Percentiles rank a stretch among this genome's conserved stretches.
Evolutionary conservation across 1,139 yeast species (phyloP).

Genomic region (Maudiozyma humilis): DNA sequence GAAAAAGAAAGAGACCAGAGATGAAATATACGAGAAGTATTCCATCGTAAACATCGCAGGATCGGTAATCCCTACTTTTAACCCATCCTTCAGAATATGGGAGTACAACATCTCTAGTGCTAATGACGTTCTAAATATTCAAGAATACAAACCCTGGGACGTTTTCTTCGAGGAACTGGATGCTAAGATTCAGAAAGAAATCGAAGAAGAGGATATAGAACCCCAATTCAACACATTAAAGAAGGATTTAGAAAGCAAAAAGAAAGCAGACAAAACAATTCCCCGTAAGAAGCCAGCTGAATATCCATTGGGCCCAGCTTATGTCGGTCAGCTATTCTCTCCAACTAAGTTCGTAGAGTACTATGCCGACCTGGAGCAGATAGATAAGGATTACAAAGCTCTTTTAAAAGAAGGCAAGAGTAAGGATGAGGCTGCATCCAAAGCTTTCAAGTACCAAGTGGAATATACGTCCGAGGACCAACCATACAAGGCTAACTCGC

Average conservation of each 20-base stretch:
- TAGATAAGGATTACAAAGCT: constrained; percentile 37
- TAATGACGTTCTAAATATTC: constrained; percentile 18
- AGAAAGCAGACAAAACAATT: constrained; percentile 49
- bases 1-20: constrained; percentile 26
- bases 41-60: constrained; percentile 63
- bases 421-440: constrained; percentile 27
- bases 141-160: constrained; percentile 42
- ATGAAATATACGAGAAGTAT: constrained; percentile 49
- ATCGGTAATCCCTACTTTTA: constrained; percentile 78
- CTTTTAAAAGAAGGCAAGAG: constrained; percentile 14
- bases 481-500: constrained; percentile 45
- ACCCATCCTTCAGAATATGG: constrained; percentile 78
- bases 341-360: constrained; percentile 69
- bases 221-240: background rate
- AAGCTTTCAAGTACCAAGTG: constrained; percentile 48
- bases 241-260: constrained; percentile 22
- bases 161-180: constrained; percentile 45
- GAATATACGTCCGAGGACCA: constrained; percentile 64
- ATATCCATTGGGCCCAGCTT: constrained; percentile 64
- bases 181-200: constrained; percentile 22
- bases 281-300: constrained; percentile 57
- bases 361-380: constrained; percentile 50
- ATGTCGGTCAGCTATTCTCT: constrained; percentile 57
- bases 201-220: constrained; percentile 13
- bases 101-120: constrained; percentile 66